phyloP scores from a whole-genome alignment of 805 yeast species.

The Yamadazyma philogaea region DNA sequence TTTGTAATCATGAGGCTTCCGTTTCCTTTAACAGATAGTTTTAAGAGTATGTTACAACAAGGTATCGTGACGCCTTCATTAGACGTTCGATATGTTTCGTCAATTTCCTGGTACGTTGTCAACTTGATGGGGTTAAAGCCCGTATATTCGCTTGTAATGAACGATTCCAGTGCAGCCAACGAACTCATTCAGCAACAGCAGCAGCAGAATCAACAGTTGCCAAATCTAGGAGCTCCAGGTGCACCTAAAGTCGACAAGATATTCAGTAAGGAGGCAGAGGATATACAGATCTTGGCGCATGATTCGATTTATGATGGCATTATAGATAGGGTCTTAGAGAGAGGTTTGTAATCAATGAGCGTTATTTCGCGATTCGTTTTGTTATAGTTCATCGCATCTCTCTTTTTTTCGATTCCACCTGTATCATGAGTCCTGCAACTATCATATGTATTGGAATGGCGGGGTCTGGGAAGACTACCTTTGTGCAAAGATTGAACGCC shows the following conservation, averaged over 20 bases:
- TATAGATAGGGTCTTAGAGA: conserved; percentile 51
- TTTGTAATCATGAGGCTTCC: conserved; percentile 79
- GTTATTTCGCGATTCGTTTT: neutral
- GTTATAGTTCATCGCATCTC: conserved; percentile 4
- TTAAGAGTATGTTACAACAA: conserved; percentile 87
- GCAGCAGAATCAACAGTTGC: conserved; percentile 36
- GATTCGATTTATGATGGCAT: conserved; percentile 52
- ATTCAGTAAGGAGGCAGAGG: conserved; percentile 70
- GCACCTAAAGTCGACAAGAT: conserved; percentile 61
- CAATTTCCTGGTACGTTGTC: conserved; percentile 94
- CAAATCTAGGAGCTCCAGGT: conserved; percentile 49
- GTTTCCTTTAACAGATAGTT: conserved; percentile 83
- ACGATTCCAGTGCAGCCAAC: conserved; percentile 46
- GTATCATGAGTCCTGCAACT: conserved; percentile 35
- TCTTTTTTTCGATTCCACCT: neutral
- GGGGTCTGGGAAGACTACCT: conserved; percentile 91
- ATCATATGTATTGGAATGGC: conserved; percentile 51
- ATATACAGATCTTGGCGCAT: conserved; percentile 60
- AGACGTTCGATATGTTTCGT: conserved; percentile 88
- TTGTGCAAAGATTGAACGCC: conserved; percentile 90
- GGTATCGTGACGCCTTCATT: conserved; percentile 83
- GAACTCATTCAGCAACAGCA: conserved; percentile 44
- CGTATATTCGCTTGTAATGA: conserved; percentile 67
- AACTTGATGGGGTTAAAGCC: conserved; percentile 81
- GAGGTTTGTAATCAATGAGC: neutral